Evolutionary conservation across 306 rosid species (phyloP), one percentile per base, ranked within the genome.

Genomic region (Amphicarpaea edgeworthii): DNA sequence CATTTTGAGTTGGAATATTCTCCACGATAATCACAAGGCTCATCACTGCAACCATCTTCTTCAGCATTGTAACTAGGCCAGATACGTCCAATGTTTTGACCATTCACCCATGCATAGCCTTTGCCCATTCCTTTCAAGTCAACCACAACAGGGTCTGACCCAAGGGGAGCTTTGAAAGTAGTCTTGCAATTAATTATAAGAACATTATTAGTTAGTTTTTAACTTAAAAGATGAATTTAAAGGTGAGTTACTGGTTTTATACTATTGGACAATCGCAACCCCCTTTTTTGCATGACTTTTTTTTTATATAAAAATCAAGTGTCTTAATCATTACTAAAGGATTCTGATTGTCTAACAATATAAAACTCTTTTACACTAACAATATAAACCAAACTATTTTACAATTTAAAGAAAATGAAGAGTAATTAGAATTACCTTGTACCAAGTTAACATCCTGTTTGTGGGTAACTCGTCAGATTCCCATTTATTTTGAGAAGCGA

Each of bases 51-150:
- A 28, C 82, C 88, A 12, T 82, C 87, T 8, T 69, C 79, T 0
- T 4, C 68, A 0, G 90, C 86, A 7, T 50, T 5, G 57, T 37
- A 81, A 45, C 83, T 78, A 0, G 92, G 89, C 95, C 91, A 83
- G 4, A 74, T 81, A 4, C 93, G 75, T 8, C 89, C 88, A 3
- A 85, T 8, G 5, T 34, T 40, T 3, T 85, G 28, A 14, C 91
- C 93, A 61, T 85, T 89, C 15, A 87, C 84, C 93, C 91, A 87
- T 21, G 89, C 91, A 17, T 66, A 16, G 1, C 91, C 89, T 62
- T 81, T 83, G 0, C 88, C 85, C 46, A 89, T 50, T 0, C 91
- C 93, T 61, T 76, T 79, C 6, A 87, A 30, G 30, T 89, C 88
- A 8, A 85, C 78, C 8, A 59, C 83, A 6, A 89, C 81, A 9